Conservation (phyloP, 1,284 basidiomycete species). For the Cutaneotrichosporon cavernicola region DNA sequence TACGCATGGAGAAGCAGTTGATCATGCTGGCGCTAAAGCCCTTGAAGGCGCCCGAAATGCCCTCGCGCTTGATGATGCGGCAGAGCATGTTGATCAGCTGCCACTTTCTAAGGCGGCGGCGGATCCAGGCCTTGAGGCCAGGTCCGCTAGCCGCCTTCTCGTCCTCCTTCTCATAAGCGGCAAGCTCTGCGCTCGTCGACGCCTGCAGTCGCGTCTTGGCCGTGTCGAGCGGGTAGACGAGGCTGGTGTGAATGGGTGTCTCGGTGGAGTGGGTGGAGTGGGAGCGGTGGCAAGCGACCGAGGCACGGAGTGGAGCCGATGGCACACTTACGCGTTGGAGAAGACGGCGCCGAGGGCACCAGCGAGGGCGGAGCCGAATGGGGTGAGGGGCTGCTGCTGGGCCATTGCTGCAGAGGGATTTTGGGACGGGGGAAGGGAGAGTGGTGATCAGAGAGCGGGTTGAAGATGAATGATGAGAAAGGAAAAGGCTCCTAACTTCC, state of each 20-base stretch:
- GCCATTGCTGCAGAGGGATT: not conserved
- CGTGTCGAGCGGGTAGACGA: constrained; percentile 93
- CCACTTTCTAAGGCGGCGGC: constrained; percentile 39
- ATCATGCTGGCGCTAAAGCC: constrained; percentile 98
- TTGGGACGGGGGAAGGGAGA: not conserved
- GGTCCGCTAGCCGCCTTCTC: constrained; percentile 43
- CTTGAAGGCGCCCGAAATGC: constrained; percentile 77
- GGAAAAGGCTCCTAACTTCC: not conserved
- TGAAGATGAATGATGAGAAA: not conserved
- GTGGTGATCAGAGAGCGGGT: not conserved
- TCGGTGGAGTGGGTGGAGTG: no score
- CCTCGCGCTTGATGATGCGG: constrained; percentile 73
- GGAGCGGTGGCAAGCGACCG: not conserved
- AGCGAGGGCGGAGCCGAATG: constrained; percentile 87
- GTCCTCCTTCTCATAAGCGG: constrained; percentile 16
- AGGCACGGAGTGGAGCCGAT: not conserved
- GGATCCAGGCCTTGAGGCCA: constrained; percentile 9
- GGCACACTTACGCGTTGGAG: constrained; percentile 75
- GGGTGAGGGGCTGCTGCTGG: constrained; percentile 61
- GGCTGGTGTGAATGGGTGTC: constrained; percentile 54
- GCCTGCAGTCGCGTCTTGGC: constrained; percentile 97
- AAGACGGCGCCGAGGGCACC: constrained; percentile 93
- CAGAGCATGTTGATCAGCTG: constrained; percentile 64
- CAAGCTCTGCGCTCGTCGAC: constrained; percentile 27
- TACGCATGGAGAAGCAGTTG: constrained; percentile 94